phyloP scores from a whole-genome alignment of 2,329 filamentous ascomycete species.

The Pseudogymnoascus sp. region DNA sequence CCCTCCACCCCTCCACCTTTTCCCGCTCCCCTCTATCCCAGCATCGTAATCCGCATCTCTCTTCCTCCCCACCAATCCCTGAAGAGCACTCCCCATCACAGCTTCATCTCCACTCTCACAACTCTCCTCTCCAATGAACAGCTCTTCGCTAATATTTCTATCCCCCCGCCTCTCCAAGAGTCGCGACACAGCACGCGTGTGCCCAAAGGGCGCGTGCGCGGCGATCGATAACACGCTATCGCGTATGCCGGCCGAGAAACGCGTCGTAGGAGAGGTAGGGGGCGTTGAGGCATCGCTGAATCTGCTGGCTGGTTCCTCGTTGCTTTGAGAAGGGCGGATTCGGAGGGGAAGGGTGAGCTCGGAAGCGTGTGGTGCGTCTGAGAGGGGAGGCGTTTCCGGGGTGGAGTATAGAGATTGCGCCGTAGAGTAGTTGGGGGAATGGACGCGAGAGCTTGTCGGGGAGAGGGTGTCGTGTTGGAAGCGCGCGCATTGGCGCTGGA shows the following conservation, averaged over 20 bases:
- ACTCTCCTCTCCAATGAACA: neutral
- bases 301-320: neutral
- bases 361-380: neutral
- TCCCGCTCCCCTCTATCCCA: neutral
- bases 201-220: neutral
- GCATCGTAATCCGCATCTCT: neutral
- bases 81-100: neutral
- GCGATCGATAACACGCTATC: neutral
- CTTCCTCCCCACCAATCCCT: neutral
- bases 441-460: neutral
- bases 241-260: neutral
- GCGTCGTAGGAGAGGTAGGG: neutral
- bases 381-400: neutral
- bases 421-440: neutral
- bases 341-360: neutral
- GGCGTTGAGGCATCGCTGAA: neutral
- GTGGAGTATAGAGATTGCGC: neutral
- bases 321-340: neutral
- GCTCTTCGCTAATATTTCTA: neutral
- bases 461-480: neutral
- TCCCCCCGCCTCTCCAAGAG: neutral
- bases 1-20: neutral
- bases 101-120: neutral
- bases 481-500: neutral
- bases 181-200: neutral